Evolutionary conservation across 1,284 basidiomycete species (phyloP), one percentile per base, ranked within the genome.

Genomic region (Hortiboletus rubellus): DNA sequence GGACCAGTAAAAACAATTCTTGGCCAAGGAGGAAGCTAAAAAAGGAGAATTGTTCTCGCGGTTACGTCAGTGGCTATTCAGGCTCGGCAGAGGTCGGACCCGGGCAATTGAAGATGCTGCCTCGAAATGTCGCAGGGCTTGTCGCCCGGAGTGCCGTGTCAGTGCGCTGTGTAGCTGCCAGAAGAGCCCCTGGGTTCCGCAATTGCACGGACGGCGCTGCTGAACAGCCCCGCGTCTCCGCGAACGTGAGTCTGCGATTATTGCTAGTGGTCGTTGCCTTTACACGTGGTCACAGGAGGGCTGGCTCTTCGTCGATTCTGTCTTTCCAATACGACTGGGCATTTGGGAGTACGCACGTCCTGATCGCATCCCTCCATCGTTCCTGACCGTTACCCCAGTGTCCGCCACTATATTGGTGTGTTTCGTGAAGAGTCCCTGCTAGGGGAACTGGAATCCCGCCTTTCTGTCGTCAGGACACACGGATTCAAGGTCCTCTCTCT

Each of bases 381-480:
- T 37, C 50, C 59, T 57, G 43, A 62, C 63, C 30, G 17, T 40
- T 42, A n/a, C 48, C 31, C 43, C 50, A 88, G 89, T 64, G 52
- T 86, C 48, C 86, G 89, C 12, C 77, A 82, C 64, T 86, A 84
- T 62, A 71, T 88, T 43, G 86, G 83, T 24, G 61, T 80, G 34
- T 70, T 85, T 33, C 80, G 81, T 12, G 75, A 86, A 72, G 82
- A 88, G 44, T 63, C 71, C 15, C 73, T 90, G 3, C 70, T 90
- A 14, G 72, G 72, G 6, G 66, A 69, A 30, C 70, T 91, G 17
- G 68, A 78, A 41, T 65, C 74, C 7, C 76, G 82, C 40, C 74
- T 92, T n/a, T 72, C 77, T 10, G 61, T 68, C 17, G 76, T 89
- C 30, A 77, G 81, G 40, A 67, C 77, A 1, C 79, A 85, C 59